These are phyloP conservation scores for Huiozyma sinensis DNA, from an alignment of 805 yeast species.

Conservation along the genomic window DNA sequence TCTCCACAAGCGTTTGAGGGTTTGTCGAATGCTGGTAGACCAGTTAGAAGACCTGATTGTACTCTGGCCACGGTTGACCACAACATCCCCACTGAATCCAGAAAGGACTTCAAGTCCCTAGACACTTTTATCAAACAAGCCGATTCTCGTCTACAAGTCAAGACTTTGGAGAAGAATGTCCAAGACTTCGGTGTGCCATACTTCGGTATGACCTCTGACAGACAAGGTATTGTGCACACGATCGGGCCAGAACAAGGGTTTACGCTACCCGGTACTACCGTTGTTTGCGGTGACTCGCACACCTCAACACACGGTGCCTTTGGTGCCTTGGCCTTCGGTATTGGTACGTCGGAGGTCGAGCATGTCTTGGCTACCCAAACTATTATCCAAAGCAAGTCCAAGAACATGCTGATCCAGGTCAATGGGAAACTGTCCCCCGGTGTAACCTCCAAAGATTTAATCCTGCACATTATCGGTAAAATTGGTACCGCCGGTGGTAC, in stretches of 20 bases:
- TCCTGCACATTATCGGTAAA: conserved; percentile 87
- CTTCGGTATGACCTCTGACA: conserved; percentile 87
- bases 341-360: conserved; percentile 98
- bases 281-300: conserved; percentile 98
- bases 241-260: conserved; percentile 99
- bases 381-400: conserved; percentile 84
- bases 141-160: conserved; percentile 87
- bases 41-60: conserved; percentile 85
- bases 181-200: conserved; percentile 84
- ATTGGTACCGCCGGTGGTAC: conserved; percentile 99
- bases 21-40: conserved; percentile 73
- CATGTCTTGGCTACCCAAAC: conserved; percentile 98
- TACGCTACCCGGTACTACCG: conserved; percentile 96
- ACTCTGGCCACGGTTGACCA: conserved; percentile 94
- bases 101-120: conserved; percentile 63
- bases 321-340: conserved; percentile 95
- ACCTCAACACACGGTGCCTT: conserved; percentile 99
- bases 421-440: conserved; percentile 81
- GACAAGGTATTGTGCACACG: conserved; percentile 98
- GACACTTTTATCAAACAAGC: conserved; percentile 77
- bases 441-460: conserved; percentile 91
- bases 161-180: conserved; percentile 88
- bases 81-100: conserved; percentile 92
- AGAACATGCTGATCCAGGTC: conserved; percentile 85
- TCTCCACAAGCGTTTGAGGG: conserved; percentile 99